Evolutionary conservation across 2,329 filamentous ascomycete genomes (phyloP).

Genomic region (Pseudonectria foliicola): DNA sequence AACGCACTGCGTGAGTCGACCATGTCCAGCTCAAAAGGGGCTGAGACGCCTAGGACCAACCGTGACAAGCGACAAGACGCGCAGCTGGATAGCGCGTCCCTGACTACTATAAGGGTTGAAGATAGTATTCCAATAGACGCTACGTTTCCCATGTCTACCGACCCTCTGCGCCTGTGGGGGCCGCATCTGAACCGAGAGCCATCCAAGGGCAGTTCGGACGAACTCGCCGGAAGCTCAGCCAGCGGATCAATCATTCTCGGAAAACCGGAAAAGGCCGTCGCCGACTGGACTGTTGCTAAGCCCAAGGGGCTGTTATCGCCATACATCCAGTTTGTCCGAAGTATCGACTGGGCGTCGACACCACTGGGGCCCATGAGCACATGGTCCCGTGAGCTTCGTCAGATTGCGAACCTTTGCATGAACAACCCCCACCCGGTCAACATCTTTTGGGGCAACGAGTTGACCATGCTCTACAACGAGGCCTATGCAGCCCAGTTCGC

Average conservation of each 20-base stretch:
- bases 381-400: constrained; percentile 39
- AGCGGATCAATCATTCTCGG: constrained; percentile 23
- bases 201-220: constrained; percentile 20
- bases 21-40: neutral
- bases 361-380: constrained; percentile 35
- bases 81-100: neutral
- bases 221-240: constrained; percentile 19
- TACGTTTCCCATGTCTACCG: neutral
- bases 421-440: constrained; percentile 37
- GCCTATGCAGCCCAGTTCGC: constrained; percentile 48
- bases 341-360: constrained; percentile 36
- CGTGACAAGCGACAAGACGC: neutral
- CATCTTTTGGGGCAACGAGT: constrained; percentile 55
- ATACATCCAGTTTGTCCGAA: constrained; percentile 23
- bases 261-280: constrained; percentile 26
- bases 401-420: constrained; percentile 32
- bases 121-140: neutral
- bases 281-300: constrained; percentile 27
- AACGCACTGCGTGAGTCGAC: neutral
- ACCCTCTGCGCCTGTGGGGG: too few species aligned
- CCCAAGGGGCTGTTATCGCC: constrained; percentile 24
- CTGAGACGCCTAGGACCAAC: neutral
- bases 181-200: too few species aligned
- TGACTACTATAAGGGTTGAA: neutral
- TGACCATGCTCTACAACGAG: constrained; percentile 59